Percentiles rank a stretch among this genome's conserved stretches.
Conservation (phyloP, 306 rosid species). For the Myrica gale region DNA sequence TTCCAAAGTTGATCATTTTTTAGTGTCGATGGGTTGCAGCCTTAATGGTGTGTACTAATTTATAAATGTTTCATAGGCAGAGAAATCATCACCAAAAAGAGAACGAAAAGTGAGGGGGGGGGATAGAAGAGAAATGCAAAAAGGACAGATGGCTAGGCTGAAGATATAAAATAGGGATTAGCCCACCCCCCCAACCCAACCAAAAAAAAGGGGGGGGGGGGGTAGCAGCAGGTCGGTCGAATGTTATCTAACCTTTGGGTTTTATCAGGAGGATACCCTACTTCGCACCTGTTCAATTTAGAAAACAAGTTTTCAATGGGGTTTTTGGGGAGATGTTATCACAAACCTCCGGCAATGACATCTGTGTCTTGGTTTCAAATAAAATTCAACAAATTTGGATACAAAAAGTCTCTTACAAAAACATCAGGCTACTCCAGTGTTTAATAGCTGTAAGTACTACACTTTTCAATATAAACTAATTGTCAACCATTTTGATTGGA, state of each 20-base stretch:
- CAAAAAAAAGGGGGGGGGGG: no score
- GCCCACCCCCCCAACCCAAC: no score
- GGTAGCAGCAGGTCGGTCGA: not conserved
- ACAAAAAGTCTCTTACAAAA: no score
- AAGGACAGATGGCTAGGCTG: not conserved
- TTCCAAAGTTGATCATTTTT: not conserved
- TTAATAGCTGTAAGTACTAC: not conserved
- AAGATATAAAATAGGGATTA: no score
- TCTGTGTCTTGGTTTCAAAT: not conserved
- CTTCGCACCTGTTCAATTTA: slow-evolving; percentile 1
- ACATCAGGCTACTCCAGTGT: not conserved
- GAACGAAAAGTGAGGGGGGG: not conserved
- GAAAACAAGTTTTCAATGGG: not conserved
- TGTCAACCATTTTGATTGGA: not conserved
- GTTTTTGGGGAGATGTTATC: not conserved
- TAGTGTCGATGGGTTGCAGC: not conserved
- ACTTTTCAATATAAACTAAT: not conserved
- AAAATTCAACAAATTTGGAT: not conserved
- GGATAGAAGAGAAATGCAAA: not conserved
- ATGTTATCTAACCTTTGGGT: not conserved
- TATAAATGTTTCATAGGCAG: not conserved
- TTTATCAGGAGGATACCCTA: not conserved
- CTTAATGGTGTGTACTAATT: not conserved
- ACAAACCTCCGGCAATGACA: not conserved
- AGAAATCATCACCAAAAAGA: not conserved